Base-by-base conservation (phyloP, 108 stramenopile genomes). In the Cyclotella baltica region DNA sequence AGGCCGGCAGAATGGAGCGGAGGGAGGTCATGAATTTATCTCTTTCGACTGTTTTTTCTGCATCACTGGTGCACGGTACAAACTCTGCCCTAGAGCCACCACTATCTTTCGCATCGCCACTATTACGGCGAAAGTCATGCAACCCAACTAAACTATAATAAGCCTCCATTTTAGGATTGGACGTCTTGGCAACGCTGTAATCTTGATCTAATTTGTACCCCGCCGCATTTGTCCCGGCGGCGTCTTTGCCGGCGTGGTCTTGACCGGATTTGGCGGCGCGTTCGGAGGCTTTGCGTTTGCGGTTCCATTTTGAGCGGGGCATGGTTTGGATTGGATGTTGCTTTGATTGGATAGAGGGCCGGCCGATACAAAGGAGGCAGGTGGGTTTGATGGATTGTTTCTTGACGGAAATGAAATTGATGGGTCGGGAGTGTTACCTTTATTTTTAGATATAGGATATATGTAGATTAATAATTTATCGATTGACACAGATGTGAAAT, bases 161-260 rank as follows among this genome's bases (percentile, higher is more conserved):
- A 10, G 92, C 91, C 62, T 95, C 94, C 76, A 95, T 85, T 61
- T 83, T 86, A 76, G 82, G 88, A 59, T 93, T 95, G 59, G 87
- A 90, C 23, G 53, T 67, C 30, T 76, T 66, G 5, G 87, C 82
- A 27, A 78, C 62, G 75, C 34, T 53, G 62, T 78, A 72, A 30
- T 68, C 72, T 34, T 65, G 47, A 16, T 43, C 23, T 10, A 29
- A 50, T 30, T 71, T 72, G 64, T 66, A 62, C 58, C 58, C 67
- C 28, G 31, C 58, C 29, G 30, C 70, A 43, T 77, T 67, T 20
- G 53, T 19, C 19, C 53, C 40, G 30, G 31, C 59, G 59, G 30
- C 59, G 20, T 31, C 40, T 35, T 73, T 62, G 62, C 33, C 61
- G 25, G 30, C 43, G 29, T 68, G 75, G 20, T 83, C 81, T 52